Evolutionary conservation across 371 early-diverging fungal species (phyloP), one percentile per base, ranked within the genome.

Genomic region (Gilbertella persicaria): DNA sequence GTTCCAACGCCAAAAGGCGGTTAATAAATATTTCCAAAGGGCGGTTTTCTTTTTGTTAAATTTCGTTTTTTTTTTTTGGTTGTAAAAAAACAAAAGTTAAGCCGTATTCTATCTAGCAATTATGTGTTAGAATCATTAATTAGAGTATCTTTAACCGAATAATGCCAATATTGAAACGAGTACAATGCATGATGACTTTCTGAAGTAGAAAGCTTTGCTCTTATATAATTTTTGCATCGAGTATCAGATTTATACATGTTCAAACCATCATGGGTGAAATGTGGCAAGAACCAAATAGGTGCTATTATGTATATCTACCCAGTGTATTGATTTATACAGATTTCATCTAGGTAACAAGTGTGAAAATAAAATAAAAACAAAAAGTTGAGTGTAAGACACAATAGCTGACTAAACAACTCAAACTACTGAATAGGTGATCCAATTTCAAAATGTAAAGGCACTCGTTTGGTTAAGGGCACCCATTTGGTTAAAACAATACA

Each of bases 31-130:
- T n/a, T n/a, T n/a, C n/a, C n/a, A n/a, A n/a, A n/a, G 36, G 36
- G 36, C 9, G 36, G 12, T 36, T 36, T 36, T 36, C 12, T 36
- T 36, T 96, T 95, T 6, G 95, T 16, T 24, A 29, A 13, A 38
- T 19, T 24, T 44, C 23, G 17, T 26, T 28, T 37, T 26, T 25
- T 14, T 52, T 25, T 17, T 45, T 4, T 28, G n/a, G n/a, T n/a
- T n/a, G n/a, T n/a, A n/a, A n/a, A n/a, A n/a, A n/a, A n/a, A n/a
- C n/a, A n/a, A n/a, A n/a, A n/a, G n/a, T n/a, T n/a, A n/a, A n/a
- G n/a, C n/a, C n/a, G n/a, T n/a, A n/a, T n/a, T n/a, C n/a, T n/a
- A n/a, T n/a, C n/a, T n/a, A n/a, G n/a, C n/a, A n/a, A n/a, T n/a
- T n/a, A n/a, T n/a, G n/a, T n/a, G n/a, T n/a, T n/a, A n/a, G n/a